Evolutionary conservation across 2,329 filamentous ascomycete genomes (phyloP).

Genomic region (Alternaria ventricosa): DNA sequence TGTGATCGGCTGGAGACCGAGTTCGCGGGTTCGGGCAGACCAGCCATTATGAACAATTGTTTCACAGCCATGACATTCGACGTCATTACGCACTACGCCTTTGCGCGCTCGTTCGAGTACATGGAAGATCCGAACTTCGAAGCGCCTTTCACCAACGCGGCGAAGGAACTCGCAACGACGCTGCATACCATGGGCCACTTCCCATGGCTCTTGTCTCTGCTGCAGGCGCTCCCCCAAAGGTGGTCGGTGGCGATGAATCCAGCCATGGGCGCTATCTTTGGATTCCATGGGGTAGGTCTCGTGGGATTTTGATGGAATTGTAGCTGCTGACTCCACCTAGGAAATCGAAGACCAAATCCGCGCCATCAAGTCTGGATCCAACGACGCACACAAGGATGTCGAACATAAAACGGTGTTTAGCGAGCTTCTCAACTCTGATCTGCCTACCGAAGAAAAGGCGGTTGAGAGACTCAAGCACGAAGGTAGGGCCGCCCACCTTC

Average conservation of each 20-base stretch:
- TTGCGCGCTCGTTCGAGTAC: not conserved
- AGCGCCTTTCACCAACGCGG: too few species aligned
- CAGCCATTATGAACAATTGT: not conserved
- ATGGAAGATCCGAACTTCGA: not conserved
- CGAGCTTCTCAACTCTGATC: slow-evolving; percentile 32
- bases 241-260: not conserved
- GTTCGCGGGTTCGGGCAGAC: not conserved
- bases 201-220: not conserved
- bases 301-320: too few species aligned
- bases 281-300: too few species aligned
- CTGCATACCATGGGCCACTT: not conserved
- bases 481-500: not conserved
- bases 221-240: not conserved
- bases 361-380: too few species aligned
- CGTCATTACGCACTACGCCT: slow-evolving; percentile 6
- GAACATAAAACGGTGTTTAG: slow-evolving; percentile 37
- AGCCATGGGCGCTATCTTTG: not conserved
- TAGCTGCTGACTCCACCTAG: too few species aligned
- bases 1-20: not conserved
- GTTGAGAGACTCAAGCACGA: slow-evolving; percentile 5
- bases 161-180: not conserved
- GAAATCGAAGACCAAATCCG: too few species aligned
- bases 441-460: slow-evolving; percentile 26
- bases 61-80: slow-evolving; percentile 6
- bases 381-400: not conserved